Evolutionary conservation across 2,329 filamentous ascomycete species (phyloP), one percentile per base, ranked within the genome.

Genomic region (Cryphonectria naterciae): DNA sequence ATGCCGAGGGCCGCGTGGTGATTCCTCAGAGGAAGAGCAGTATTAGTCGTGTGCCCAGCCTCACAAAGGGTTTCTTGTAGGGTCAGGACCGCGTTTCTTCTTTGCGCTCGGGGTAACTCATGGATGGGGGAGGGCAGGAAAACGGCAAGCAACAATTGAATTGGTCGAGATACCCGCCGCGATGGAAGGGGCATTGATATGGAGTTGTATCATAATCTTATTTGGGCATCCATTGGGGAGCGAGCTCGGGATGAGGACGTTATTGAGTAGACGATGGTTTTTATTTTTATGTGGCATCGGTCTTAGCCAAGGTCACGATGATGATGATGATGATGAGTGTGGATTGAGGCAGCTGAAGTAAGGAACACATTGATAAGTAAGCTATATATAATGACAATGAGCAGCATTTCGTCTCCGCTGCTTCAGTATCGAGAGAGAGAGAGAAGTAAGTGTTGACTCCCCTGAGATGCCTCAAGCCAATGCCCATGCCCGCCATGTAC

Each of bases 51-150:
- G 84, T 85, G 75, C 87, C 88, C 69, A 94, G 92, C 80, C 83
- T 93, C 79, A 93, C 90, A 62, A 94, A 94, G 81, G 92, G 92
- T n/a, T 94, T 94, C 78, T 82, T 94, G 80, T 93, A 76, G 82
- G 67, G 63, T 10, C 67, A 43, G 71, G 58, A 25, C 35, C 35
- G 58, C 54, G 56, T 54, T 69, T 19, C 66, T 62, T 70, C 46
- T 49, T 64, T 35, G 63, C n/a, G 43, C n/a, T 67, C 60, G 63
- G 63, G 64, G 13, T 65, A 62, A 71, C 10, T 49, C 17, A 28
- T 32, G 60, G 61, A n/a, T 28, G 35, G n/a, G 39, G n/a, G 11
- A 22, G 37, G 17, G n/a, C 1, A n/a, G n/a, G 32, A n/a, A 63
- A 67, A 68, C 39, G 49, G 54, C 43, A 62, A 61, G 58, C 60